Evolutionary conservation across 2,329 filamentous ascomycete species (phyloP).

Genomic region (Colletotrichum trifolii): DNA sequence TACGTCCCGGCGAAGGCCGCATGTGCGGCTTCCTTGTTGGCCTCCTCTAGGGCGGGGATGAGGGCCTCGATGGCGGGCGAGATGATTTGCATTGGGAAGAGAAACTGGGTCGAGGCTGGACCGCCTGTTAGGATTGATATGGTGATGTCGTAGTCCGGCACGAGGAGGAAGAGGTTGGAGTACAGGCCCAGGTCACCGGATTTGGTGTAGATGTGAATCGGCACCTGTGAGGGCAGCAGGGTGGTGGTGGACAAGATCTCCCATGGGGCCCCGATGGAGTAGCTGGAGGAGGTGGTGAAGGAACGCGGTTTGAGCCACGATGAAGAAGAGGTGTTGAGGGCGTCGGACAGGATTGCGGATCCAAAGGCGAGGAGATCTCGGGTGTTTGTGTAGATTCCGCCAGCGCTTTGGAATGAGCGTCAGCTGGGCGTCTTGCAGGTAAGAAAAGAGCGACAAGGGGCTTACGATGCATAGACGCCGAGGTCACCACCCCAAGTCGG

Average conservation of each 20-base stretch:
- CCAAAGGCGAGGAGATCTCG: conserved; percentile 55
- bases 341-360: conserved; percentile 53
- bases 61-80: conserved; percentile 46
- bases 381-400: conserved; percentile 56
- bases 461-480: conserved; percentile 49
- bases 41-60: conserved; percentile 56
- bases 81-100: conserved; percentile 40
- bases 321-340: conserved; percentile 52
- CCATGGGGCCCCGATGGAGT: conserved; percentile 50
- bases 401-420: conserved; percentile 45
- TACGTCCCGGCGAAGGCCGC: conserved; percentile 52
- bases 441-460: not conserved
- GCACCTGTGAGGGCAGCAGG: conserved; percentile 43
- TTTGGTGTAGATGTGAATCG: conserved; percentile 49
- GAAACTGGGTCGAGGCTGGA: conserved; percentile 33
- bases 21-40: conserved; percentile 50
- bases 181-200: conserved; percentile 46
- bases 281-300: conserved; percentile 51
- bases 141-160: conserved; percentile 48
- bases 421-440: conserved; percentile 4
- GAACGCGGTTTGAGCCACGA: conserved; percentile 58
- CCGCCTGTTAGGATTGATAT: conserved; percentile 53
- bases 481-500: conserved; percentile 49
- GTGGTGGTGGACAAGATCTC: conserved; percentile 47
- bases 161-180: conserved; percentile 48